These are phyloP conservation scores for Kwoniella bestiolae DNA, from an alignment of 768 basidiomycete species.

Conservation along the genomic window DNA sequence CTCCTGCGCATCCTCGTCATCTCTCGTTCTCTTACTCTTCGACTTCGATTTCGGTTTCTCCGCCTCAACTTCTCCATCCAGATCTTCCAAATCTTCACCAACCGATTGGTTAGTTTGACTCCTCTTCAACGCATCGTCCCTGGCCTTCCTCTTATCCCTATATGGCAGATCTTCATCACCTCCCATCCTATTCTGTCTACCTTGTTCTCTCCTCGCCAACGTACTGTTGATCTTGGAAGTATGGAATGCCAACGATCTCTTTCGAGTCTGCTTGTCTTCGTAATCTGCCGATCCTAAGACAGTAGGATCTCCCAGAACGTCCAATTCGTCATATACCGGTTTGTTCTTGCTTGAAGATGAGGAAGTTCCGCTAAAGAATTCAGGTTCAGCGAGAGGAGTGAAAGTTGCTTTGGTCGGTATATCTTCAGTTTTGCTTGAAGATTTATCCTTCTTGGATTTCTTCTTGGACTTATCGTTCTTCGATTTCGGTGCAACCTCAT, in stretches of 20 bases:
- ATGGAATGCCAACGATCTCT: constrained; percentile 87
- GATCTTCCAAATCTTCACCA: constrained; percentile 42
- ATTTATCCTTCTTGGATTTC: constrained; percentile 37
- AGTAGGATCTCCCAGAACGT: constrained; percentile 74
- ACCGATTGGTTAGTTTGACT: constrained; percentile 60
- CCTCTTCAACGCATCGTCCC: constrained; percentile 55
- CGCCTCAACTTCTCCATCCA: constrained; percentile 56
- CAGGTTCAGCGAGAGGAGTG: constrained; percentile 70
- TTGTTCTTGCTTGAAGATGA: constrained; percentile 8
- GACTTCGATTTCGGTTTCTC: constrained; percentile 55
- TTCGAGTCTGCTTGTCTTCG: constrained; percentile 79
- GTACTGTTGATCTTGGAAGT: constrained; percentile 87
- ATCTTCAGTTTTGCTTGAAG: constrained; percentile 54
- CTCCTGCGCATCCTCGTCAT: constrained; percentile 33
- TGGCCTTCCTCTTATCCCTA: constrained; percentile 65
- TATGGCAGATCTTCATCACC: constrained; percentile 98
- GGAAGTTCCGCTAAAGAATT: constrained; percentile 61
- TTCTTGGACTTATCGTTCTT: constrained; percentile 35
- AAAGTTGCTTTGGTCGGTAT: constrained; percentile 51
- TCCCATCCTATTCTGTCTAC: constrained; percentile 70
- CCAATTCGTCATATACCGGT: constrained; percentile 42
- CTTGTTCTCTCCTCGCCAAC: constrained; percentile 72
- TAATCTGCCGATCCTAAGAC: constrained; percentile 72
- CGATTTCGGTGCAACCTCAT: constrained; percentile 28
- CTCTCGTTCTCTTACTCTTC: constrained; percentile 59